Conservation (phyloP, 192 early-diverging fungal genomes). For the Backusella parvicylindrica region DNA sequence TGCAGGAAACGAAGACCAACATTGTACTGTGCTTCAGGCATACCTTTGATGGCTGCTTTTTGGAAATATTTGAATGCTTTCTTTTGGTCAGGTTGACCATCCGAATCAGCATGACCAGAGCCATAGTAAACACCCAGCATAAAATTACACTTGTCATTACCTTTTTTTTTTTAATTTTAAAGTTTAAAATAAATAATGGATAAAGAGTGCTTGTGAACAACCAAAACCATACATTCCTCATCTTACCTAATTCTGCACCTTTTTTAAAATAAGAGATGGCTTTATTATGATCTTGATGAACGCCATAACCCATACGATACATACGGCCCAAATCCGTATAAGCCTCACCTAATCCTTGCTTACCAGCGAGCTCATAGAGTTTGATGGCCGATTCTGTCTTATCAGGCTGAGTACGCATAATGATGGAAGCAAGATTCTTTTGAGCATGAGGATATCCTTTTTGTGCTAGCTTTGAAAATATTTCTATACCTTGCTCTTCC, state of each 20-base stretch:
- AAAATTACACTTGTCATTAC: conserved; percentile 37
- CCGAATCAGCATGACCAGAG: conserved; percentile 10
- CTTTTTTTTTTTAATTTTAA: too few relatives aligned
- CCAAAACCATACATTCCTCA: not conserved
- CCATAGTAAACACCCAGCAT: conserved; percentile 33
- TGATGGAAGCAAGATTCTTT: conserved; percentile 42
- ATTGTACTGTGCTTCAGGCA: conserved; percentile 56
- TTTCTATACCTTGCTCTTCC: conserved; percentile 29
- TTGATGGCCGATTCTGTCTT: conserved; percentile 35
- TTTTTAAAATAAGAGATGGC: conserved; percentile 33
- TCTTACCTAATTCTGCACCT: conserved; percentile 24
- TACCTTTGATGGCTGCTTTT: conserved; percentile 44
- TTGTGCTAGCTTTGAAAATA: conserved; percentile 39
- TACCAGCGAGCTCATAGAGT: conserved; percentile 41
- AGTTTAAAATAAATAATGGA: not conserved
- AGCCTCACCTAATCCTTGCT: conserved; percentile 33
- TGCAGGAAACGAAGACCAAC: conserved; percentile 40
- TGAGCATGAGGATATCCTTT: conserved; percentile 44
- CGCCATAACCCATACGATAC: conserved; percentile 37
- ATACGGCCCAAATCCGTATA: conserved; percentile 40
- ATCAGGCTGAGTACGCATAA: conserved; percentile 39
- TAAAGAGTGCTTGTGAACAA: not conserved
- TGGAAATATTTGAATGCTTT: conserved; percentile 48
- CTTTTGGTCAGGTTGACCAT: conserved; percentile 22
- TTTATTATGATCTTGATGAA: conserved; percentile 33